Base-by-base conservation (phyloP, 176 grass and related monocot species). In the Otatea glauca region DNA sequence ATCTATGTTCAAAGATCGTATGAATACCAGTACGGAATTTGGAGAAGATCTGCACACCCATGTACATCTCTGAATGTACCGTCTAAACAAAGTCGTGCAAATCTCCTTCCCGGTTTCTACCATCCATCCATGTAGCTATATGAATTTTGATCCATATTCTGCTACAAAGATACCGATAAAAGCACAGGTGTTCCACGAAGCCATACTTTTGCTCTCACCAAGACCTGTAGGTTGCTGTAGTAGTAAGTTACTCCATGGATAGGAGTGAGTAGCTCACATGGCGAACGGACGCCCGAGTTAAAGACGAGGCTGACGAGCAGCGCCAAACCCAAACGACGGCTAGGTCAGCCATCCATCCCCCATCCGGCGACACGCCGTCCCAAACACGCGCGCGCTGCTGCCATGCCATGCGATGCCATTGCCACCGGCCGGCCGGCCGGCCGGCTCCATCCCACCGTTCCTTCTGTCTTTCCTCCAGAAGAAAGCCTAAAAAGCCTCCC, bases 251-350 rank as follows among this genome's bases (percentile, higher is more conserved):
- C 27, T 49, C 43, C 16, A 65, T 21, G 9, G n/a, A 77, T 47
- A 44, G 24, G 18, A 69, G 81, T 8, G 24, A 43, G 81, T 8
- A 21, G 65, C 79, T 86, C 88, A 83, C 79, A 86, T 68, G 84
- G 55, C 13, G 18, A 80, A 74, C 80, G 75, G 49, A 42, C 66
- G 68, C 39, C 45, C 29, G 67, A 65, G 75, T 47, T 54, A 59
- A 86, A 86, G 79, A 58, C 79, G 50, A 65, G 45, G 41, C 41
- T 1, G 32, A 45, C 70, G 25, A 61, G 51, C 63, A 58, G 50
- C 47, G 74, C 51, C 45, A 85, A 72, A 78, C 51, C 63, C 42
- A 59, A 81, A 71, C 44, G 76, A 60, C 76, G 42, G 50, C 12
- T 34, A 21, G 20, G 7, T n/a, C 20, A 21, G 18, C 54, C 20